Percentiles rank a stretch among this genome's conserved stretches.
phyloP scores from a whole-genome alignment of 176 grass and related monocot genomes.

The Carex parvula region DNA sequence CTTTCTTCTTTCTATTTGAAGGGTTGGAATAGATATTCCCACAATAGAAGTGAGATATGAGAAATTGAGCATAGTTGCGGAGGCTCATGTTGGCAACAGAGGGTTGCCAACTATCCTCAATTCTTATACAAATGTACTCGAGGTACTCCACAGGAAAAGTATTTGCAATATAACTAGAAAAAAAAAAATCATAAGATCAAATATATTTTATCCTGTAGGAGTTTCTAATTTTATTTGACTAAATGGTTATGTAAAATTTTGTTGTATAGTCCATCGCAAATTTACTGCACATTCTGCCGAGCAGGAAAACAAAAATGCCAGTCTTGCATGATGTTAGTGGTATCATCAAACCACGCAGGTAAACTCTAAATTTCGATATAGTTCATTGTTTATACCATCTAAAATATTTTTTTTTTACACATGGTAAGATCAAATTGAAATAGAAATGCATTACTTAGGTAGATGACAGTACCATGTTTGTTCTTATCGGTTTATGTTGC shows the following conservation, averaged over 20 bases:
- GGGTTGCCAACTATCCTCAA: conserved; percentile 86
- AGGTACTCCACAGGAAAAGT: conserved; percentile 39
- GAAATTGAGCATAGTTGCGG: conserved; percentile 49
- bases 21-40: conserved; percentile 82
- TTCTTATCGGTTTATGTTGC: not conserved
- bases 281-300: conserved; percentile 61
- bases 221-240: not conserved
- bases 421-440: not conserved
- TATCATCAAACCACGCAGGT: conserved; percentile 90
- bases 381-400: not conserved
- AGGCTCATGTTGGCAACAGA: conserved; percentile 68
- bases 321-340: conserved; percentile 86
- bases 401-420: conserved; percentile 7
- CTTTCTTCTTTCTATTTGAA: conserved; percentile 27
- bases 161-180: not conserved
- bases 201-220: not conserved
- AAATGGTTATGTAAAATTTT: conserved; percentile 5
- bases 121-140: conserved; percentile 59
- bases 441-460: not conserved
- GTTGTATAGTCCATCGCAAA: conserved; percentile 47
- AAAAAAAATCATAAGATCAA: not conserved
- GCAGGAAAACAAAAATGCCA: conserved; percentile 56
- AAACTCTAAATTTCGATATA: not conserved
- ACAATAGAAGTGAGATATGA: conserved; percentile 87
- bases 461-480: conserved; percentile 8